Percentiles rank a stretch among this genome's conserved stretches.
These are phyloP conservation scores for Starmera dryadoides DNA, from an alignment of 805 yeast species.

Conservation along the genomic window DNA sequence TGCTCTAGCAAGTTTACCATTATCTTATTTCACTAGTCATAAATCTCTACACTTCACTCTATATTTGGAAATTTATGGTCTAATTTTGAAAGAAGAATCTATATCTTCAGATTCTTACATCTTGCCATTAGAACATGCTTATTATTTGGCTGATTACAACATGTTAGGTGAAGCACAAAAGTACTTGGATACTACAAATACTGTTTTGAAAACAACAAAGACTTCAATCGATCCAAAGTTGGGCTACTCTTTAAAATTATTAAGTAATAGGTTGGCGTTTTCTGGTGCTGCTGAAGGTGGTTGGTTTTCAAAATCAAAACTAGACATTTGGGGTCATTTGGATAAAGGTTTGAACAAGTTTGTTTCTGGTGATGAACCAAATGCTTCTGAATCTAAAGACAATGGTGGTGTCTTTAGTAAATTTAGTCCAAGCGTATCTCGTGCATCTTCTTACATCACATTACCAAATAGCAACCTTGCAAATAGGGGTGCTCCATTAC, in stretches of 20 bases:
- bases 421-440: conserved; percentile 62
- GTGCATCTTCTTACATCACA: conserved; percentile 32
- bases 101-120: conserved; percentile 40
- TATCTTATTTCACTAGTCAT: conserved; percentile 20
- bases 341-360: conserved; percentile 74
- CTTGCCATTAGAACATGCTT: conserved; percentile 62
- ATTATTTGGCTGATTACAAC: conserved; percentile 63
- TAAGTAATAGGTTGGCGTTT: conserved; percentile 41
- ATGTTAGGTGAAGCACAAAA: conserved; percentile 48
- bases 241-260: conserved; percentile 25
- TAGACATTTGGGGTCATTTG: conserved; percentile 85
- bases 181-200: conserved; percentile 47
- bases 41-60: conserved; percentile 21
- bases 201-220: conserved; percentile 32
- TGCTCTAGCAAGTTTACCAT: conserved; percentile 39
- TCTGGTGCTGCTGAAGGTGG: conserved; percentile 44
- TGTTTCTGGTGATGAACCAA: conserved; percentile 78
- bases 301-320: conserved; percentile 75
- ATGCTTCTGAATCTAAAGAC: conserved; percentile 26
- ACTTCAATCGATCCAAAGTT: conserved; percentile 26
- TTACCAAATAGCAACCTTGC: conserved; percentile 5
- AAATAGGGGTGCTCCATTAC: not conserved
- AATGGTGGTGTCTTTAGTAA: conserved; percentile 60
- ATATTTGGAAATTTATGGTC: conserved; percentile 20
- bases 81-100: conserved; percentile 16